Evolutionary conservation across 352 stramenopile species (phyloP), one percentile per base, ranked within the genome.

Genomic region (Pythium aquatile): DNA sequence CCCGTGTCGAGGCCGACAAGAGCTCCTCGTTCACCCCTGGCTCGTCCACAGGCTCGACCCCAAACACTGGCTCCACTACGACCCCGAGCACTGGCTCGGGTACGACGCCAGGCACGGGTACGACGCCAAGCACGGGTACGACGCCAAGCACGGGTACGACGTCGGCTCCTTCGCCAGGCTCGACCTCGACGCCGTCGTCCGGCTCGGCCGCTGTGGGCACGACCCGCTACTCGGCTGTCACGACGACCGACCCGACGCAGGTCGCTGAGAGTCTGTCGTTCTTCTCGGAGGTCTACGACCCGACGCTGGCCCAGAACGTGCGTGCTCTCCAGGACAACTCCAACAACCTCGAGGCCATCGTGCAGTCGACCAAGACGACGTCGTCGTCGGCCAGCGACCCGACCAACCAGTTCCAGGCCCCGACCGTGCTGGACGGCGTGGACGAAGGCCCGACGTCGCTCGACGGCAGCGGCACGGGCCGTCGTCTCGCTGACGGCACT

Each of bases 281-380:
- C 70, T 77, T 81, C 55, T 72, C 70, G 16, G 51, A 81, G 47
- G 83, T 83, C 33, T 90, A 90, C 69, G 76, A 87, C 65, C 44
- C 62, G 20, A 44, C 53, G n/a, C 58, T 87, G 48, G 80, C 79
- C 32, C 54, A 68, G n/a, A 79, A 77, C 46, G 71, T 90, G 5
- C 51, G 71, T 35, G 78, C 73, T 26, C 68, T 90, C 42, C 65
- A 71, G 37, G 74, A 83, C 48, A 86, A 88, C 68, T 78, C 71
- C 24, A 61, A 68, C 26, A 82, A 77, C 32, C 47, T 89, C 9
- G 70, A 87, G 58, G 81, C 78, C 37, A 79, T 89, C 24, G 79
- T 91, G 47, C 40, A 85, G 69, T 87, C 79, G 35, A 75, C 82
- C 65, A 97, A 97, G 64, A 79, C 82, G 14, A 86, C 94, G 55